Percentiles rank a stretch among this genome's conserved stretches.
These are phyloP conservation scores for Marasmius oreades DNA, from an alignment of 1,284 basidiomycete genomes.

Conservation along the genomic window DNA sequence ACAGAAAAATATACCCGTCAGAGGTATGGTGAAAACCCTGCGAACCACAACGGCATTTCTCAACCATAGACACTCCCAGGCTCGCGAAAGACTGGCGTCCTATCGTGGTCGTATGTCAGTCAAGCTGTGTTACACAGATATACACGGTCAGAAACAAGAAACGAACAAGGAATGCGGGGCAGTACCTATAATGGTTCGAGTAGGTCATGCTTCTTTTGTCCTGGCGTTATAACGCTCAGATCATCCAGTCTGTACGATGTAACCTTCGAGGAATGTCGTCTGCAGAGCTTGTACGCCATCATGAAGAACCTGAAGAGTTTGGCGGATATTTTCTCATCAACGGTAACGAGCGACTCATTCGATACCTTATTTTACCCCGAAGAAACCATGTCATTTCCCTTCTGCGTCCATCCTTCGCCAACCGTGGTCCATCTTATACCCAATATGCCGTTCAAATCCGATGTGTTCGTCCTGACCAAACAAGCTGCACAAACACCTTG, in stretches of 20 bases:
- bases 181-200: conserved; percentile 95
- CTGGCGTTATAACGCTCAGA: not conserved
- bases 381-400: conserved; percentile 90
- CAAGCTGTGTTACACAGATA: conserved; percentile 85
- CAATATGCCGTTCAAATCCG: conserved; percentile 94
- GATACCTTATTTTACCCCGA: conserved; percentile 90
- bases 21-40: conserved; percentile 56
- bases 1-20: conserved; percentile 83
- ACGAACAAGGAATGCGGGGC: conserved; percentile 88
- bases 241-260: conserved; percentile 82
- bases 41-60: conserved; percentile 4
- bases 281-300: conserved; percentile 81
- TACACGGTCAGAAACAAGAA: conserved; percentile 67
- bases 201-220: conserved; percentile 37
- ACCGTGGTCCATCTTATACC: conserved; percentile 94
- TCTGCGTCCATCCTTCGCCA: conserved; percentile 82
- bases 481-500: conserved; percentile 90
- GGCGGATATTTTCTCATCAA: conserved; percentile 99
- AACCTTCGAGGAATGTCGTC: conserved; percentile 87
- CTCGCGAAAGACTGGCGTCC: conserved; percentile 88
- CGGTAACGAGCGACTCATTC: conserved; percentile 98
- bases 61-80: conserved; percentile 43
- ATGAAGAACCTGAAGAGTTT: conserved; percentile 98
- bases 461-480: conserved; percentile 89
- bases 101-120: conserved; percentile 93